These are phyloP conservation scores for Pythium diclinum DNA, from an alignment of 352 stramenopile species.

Conservation along the genomic window DNA sequence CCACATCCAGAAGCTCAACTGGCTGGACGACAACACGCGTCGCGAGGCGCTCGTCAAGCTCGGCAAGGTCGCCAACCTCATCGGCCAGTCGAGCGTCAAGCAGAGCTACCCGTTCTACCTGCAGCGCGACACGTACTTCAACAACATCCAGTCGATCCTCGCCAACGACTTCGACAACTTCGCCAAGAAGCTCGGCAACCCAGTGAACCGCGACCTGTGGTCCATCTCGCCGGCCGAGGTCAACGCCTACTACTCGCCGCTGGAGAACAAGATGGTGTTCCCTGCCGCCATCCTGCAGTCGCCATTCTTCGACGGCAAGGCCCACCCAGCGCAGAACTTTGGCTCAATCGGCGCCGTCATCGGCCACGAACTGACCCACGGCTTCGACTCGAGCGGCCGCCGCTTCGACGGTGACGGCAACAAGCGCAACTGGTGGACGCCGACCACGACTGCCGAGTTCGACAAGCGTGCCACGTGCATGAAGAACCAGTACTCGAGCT, in stretches of 20 bases:
- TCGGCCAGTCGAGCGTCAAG: conserved; percentile 43
- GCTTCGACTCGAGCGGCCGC: conserved; percentile 90
- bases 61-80: conserved; percentile 32
- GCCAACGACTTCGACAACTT: conserved; percentile 33
- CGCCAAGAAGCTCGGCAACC: conserved; percentile 31
- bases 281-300: conserved; percentile 91
- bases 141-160: conserved; percentile 50
- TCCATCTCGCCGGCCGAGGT: conserved; percentile 89
- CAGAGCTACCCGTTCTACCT: conserved; percentile 27
- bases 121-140: conserved; percentile 40
- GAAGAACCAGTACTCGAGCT: conserved; percentile 53
- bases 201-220: conserved; percentile 64
- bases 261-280: conserved; percentile 92
- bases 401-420: conserved; percentile 87
- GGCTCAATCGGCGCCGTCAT: conserved; percentile 91
- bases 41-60: conserved; percentile 82
- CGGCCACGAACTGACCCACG: conserved; percentile 94
- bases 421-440: conserved; percentile 91
- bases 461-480: conserved; percentile 55
- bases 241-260: conserved; percentile 84
- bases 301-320: conserved; percentile 87
- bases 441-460: conserved; percentile 76
- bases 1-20: conserved; percentile 83
- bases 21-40: conserved; percentile 86
- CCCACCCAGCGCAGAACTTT: conserved; percentile 89